Conservation (phyloP, 805 yeast species). For the Candida maesae region DNA sequence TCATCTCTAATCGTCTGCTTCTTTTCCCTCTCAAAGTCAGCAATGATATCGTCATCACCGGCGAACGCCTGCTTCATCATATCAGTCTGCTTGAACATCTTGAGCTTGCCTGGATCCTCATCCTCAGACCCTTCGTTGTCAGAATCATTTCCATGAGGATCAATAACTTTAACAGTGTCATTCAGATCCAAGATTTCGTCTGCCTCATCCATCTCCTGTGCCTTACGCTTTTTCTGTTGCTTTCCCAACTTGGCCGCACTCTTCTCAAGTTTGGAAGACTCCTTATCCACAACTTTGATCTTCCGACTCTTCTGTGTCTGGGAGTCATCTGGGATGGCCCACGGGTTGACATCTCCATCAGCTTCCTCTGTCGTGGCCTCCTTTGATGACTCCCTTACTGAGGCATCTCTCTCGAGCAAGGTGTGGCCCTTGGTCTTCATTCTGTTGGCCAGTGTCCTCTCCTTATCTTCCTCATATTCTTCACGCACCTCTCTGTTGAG, state of each 20-base stretch:
- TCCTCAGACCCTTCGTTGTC: slow-evolving; percentile 36
- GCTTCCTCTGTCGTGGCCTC: slow-evolving; percentile 18
- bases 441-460: slow-evolving; percentile 42
- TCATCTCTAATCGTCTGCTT: slow-evolving; percentile 62
- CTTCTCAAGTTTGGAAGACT: slow-evolving; percentile 48
- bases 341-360: slow-evolving; percentile 41
- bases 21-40: slow-evolving; percentile 76
- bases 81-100: slow-evolving; percentile 73
- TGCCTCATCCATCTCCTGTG: slow-evolving; percentile 35
- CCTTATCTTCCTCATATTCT: slow-evolving; percentile 49
- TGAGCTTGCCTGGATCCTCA: slow-evolving; percentile 39
- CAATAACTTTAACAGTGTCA: slow-evolving; percentile 52
- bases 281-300: slow-evolving; percentile 43
- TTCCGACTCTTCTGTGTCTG: slow-evolving; percentile 40
- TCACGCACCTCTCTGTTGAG: slow-evolving; percentile 34
- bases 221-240: slow-evolving; percentile 31
- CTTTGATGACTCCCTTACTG: slow-evolving; percentile 1
- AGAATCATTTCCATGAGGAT: slow-evolving; percentile 37
- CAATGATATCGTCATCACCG: slow-evolving; percentile 93
- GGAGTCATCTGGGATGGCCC: slow-evolving; percentile 35
- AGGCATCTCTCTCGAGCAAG: slow-evolving; percentile 1
- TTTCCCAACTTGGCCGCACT: slow-evolving; percentile 30
- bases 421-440: slow-evolving; percentile 27
- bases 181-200: slow-evolving; percentile 42
- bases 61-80: slow-evolving; percentile 91